These are phyloP conservation scores for Bolboschoenus planiculmis DNA, from an alignment of 176 grass and related monocot species.

Conservation along the genomic window DNA sequence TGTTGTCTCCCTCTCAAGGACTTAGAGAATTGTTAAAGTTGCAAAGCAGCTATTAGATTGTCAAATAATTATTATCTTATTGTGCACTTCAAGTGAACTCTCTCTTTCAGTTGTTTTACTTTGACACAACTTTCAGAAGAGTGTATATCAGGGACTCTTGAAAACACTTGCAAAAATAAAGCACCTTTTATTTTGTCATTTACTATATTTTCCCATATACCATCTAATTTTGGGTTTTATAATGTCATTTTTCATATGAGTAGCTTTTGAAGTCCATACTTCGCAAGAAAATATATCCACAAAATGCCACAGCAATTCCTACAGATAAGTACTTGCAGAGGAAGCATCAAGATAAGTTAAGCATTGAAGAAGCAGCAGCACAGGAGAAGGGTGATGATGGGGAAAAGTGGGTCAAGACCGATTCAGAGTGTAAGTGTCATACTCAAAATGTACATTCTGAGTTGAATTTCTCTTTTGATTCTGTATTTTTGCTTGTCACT, in stretches of 20 bases:
- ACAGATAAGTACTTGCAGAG: slow-evolving; percentile 40
- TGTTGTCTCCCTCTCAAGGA: not conserved
- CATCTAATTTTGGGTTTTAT: not conserved
- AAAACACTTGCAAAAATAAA: not conserved
- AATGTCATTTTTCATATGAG: not conserved
- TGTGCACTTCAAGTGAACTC: not conserved
- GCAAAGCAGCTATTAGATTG: not conserved
- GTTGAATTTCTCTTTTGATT: slow-evolving; percentile 17
- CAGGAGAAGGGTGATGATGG: slow-evolving; percentile 39
- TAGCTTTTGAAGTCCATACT: slow-evolving; percentile 69
- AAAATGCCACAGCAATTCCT: slow-evolving; percentile 29
- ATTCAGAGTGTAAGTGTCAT: slow-evolving; percentile 80
- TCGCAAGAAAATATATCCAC: slow-evolving; percentile 76
- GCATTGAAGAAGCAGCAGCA: slow-evolving; percentile 32
- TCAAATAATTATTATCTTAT: not conserved
- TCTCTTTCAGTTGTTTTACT: not conserved
- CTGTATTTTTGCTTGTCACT: not conserved
- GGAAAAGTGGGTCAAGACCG: slow-evolving; percentile 80
- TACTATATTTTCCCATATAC: not conserved
- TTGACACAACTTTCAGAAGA: not conserved
- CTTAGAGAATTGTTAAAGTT: not conserved
- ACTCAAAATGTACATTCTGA: not conserved
- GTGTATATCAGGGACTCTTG: not conserved
- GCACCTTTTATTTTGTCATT: not conserved
- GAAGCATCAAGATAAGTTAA: slow-evolving; percentile 39